These are phyloP conservation scores for Chaetomium sp. DNA, from an alignment of 2,329 filamentous ascomycete genomes.

Conservation along the genomic window DNA sequence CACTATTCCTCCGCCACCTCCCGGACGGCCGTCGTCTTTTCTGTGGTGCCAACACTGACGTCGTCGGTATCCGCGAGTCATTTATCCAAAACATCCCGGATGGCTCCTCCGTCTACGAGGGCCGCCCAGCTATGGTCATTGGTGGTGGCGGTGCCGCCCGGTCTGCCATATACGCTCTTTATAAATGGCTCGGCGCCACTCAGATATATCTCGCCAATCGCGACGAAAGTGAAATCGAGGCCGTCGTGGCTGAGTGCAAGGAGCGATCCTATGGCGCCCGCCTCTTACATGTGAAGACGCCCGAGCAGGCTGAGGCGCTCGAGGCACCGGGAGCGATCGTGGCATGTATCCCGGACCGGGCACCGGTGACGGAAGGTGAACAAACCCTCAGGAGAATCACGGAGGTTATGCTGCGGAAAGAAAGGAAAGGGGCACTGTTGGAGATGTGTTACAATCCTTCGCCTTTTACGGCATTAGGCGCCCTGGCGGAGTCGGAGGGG, in stretches of 20 bases:
- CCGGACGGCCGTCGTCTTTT: slow-evolving; percentile 43
- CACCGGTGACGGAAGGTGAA: slow-evolving; percentile 60
- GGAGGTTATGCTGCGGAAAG: slow-evolving; percentile 40
- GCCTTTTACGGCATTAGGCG: slow-evolving; percentile 60
- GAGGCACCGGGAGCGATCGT: slow-evolving; percentile 61
- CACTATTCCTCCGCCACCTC: slow-evolving; percentile 57
- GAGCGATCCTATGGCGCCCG: slow-evolving; percentile 52
- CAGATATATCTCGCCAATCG: slow-evolving; percentile 74
- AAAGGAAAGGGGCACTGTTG: slow-evolving; percentile 60
- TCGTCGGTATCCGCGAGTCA: slow-evolving; percentile 68
- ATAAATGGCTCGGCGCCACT: slow-evolving; percentile 60
- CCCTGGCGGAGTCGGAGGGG: slow-evolving; percentile 51
- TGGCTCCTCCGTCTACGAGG: slow-evolving; percentile 39
- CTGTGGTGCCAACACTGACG: slow-evolving; percentile 76
- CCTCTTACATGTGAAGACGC: slow-evolving; percentile 55
- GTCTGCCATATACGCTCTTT: slow-evolving; percentile 68
- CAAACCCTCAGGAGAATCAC: slow-evolving; percentile 50
- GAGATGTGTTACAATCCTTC: slow-evolving; percentile 81
- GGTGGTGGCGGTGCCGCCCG: slow-evolving; percentile 75
- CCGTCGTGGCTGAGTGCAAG: slow-evolving; percentile 59
- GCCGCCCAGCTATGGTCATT: slow-evolving; percentile 63
- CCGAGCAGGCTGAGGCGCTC: slow-evolving; percentile 52
- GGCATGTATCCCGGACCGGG: slow-evolving; percentile 68
- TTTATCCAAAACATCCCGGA: slow-evolving; percentile 52
- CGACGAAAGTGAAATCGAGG: slow-evolving; percentile 58